Conservation (phyloP, 164 flowering plant genomes). For the Cinnamomum chago region DNA sequence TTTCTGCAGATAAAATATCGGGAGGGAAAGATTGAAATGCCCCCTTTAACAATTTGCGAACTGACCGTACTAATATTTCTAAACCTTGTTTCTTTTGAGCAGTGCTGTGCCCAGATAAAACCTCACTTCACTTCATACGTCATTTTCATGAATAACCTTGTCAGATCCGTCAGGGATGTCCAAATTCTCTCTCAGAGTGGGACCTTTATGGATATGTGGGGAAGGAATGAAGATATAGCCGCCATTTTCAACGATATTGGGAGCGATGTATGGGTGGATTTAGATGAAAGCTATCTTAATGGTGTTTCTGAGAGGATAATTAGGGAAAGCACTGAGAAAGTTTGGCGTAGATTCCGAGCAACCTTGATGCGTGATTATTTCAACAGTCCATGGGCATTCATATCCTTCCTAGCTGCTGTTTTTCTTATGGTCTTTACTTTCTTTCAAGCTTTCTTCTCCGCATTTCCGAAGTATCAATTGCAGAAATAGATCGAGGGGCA, state of each 20-base stretch:
- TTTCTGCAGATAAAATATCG: conserved; percentile 73
- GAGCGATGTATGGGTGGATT: conserved; percentile 26
- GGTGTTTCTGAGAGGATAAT: not conserved
- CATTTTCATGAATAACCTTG: conserved; percentile 20
- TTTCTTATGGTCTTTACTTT: too few species aligned
- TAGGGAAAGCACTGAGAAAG: too few species aligned
- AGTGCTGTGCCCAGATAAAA: not conserved
- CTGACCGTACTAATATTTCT: too few species aligned
- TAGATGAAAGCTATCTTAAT: not conserved
- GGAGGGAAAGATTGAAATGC: conserved; percentile 42
- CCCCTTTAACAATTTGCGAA: too few species aligned
- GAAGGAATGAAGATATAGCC: conserved; percentile 71
- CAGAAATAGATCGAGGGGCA: too few species aligned
- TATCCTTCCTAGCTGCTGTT: not conserved
- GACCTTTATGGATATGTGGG: conserved; percentile 73
- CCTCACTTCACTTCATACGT: not conserved
- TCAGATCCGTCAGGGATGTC: conserved; percentile 66
- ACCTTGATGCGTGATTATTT: not conserved
- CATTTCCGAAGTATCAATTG: not conserved
- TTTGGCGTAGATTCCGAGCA: not conserved
- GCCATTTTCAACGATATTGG: conserved; percentile 70
- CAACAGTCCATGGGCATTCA: not conserved
- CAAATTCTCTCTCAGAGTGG: conserved; percentile 65
- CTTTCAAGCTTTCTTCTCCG: not conserved
- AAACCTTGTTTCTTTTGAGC: not conserved